Evolutionary conservation across 495 filamentous ascomycete genomes (phyloP).

Genomic region (Bryoglossum gracile): DNA sequence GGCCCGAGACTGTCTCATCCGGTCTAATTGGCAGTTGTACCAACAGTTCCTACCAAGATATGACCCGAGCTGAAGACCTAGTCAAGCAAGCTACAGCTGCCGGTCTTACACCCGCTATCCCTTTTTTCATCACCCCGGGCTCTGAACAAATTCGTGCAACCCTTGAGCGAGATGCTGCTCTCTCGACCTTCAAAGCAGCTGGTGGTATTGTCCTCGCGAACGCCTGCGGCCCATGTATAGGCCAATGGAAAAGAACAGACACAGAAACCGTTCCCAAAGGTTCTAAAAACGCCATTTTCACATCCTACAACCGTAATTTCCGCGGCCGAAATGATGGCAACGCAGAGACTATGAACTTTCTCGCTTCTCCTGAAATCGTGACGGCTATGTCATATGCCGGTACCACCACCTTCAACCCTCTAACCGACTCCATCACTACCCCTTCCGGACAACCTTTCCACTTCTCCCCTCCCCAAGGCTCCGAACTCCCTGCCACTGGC

Average conservation of each 20-base stretch:
- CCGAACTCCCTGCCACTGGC: slow-evolving; percentile 65
- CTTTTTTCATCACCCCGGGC: slow-evolving; percentile 94
- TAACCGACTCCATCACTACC: slow-evolving; percentile 77
- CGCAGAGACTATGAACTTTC: slow-evolving; percentile 94
- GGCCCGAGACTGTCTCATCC: slow-evolving; percentile 85
- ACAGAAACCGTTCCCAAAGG: slow-evolving; percentile 77
- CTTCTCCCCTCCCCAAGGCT: slow-evolving; percentile 74
- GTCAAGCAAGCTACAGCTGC: slow-evolving; percentile 83
- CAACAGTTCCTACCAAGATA: slow-evolving; percentile 97
- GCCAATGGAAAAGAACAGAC: slow-evolving; percentile 87
- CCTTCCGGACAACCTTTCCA: slow-evolving; percentile 78
- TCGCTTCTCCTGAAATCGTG: slow-evolving; percentile 91
- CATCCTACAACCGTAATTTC: slow-evolving; percentile 98
- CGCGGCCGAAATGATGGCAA: slow-evolving; percentile 96
- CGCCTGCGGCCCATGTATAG: slow-evolving; percentile 75
- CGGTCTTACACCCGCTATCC: slow-evolving; percentile 77
- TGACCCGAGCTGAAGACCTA: slow-evolving; percentile 87
- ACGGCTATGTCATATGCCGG: slow-evolving; percentile 93
- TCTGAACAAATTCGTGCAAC: slow-evolving; percentile 96
- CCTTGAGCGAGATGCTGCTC: slow-evolving; percentile 74
- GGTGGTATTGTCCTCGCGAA: slow-evolving; percentile 90
- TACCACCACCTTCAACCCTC: slow-evolving; percentile 89
- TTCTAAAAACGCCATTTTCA: slow-evolving; percentile 89
- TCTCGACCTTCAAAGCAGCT: slow-evolving; percentile 78
- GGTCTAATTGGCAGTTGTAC: slow-evolving; percentile 97